Conservation (phyloP, 495 filamentous ascomycete genomes). For the Diplogelasinospora grovesii region DNA sequence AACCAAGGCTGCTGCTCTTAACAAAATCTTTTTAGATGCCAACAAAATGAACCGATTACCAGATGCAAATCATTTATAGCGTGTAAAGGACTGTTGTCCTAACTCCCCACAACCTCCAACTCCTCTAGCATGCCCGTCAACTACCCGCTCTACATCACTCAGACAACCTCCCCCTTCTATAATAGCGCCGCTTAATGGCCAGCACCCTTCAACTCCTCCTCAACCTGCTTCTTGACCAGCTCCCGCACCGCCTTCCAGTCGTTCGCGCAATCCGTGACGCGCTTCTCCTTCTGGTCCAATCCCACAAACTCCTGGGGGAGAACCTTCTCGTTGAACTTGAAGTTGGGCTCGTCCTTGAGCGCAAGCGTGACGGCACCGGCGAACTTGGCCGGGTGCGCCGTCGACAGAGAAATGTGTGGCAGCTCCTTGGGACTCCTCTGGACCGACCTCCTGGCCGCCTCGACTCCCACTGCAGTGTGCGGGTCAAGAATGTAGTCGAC, state of each 20-base stretch:
- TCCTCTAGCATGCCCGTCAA: too few species aligned
- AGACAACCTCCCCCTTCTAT: too few species aligned
- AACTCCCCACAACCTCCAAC: too few species aligned
- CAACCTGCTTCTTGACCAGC: conserved; percentile 49
- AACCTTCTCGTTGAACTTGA: conserved; percentile 62
- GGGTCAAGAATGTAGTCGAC: conserved; percentile 80
- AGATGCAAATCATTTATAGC: too few species aligned
- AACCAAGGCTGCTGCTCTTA: too few species aligned
- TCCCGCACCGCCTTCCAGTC: conserved; percentile 47
- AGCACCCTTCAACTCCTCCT: conserved; percentile 36
- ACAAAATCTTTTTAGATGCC: too few species aligned
- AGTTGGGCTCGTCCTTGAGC: conserved; percentile 57
- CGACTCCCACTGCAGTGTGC: conserved; percentile 80
- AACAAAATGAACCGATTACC: too few species aligned
- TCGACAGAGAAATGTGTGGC: conserved; percentile 74
- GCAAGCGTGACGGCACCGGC: conserved; percentile 69
- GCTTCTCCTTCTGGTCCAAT: conserved; percentile 57
- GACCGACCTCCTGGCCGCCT: conserved; percentile 61
- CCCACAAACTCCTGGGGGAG: conserved; percentile 74
- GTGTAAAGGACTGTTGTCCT: too few species aligned
- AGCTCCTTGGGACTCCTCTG: conserved; percentile 33
- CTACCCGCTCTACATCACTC: too few species aligned
- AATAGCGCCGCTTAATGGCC: too few species aligned
- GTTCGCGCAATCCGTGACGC: conserved; percentile 49
- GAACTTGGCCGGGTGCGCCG: conserved; percentile 94